Conservation (phyloP, 1,284 basidiomycete species). For the Golubevia sp. region DNA sequence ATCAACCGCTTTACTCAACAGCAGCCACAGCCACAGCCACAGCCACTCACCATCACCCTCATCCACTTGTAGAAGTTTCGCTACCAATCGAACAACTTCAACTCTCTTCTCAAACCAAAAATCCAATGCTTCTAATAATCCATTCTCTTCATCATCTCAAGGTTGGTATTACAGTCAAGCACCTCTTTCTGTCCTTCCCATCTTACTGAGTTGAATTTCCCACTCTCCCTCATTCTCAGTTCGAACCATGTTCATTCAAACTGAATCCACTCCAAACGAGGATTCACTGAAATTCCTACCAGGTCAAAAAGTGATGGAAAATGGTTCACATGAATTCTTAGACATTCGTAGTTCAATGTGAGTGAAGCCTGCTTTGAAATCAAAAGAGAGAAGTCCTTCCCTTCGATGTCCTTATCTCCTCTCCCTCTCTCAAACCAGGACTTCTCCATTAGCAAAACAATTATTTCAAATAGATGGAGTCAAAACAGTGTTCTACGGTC, state of each 20-base stretch:
- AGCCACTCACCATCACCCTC: no score
- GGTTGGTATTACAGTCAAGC: no score
- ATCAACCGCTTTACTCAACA: no score
- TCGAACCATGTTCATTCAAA: slow-evolving; percentile 94
- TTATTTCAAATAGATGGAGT: slow-evolving; percentile 93
- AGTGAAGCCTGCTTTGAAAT: neutral
- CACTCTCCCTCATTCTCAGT: no score
- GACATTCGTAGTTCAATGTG: slow-evolving; percentile 67
- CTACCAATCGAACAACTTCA: no score
- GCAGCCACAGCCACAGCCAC: no score
- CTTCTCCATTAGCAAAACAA: slow-evolving; percentile 86
- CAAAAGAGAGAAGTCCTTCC: neutral
- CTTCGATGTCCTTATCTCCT: slow-evolving; percentile 48
- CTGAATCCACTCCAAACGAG: slow-evolving; percentile 94
- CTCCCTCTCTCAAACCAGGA: slow-evolving; percentile 12
- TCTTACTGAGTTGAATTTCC: no score
- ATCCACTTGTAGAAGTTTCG: no score
- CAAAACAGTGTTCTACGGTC: slow-evolving; percentile 86
- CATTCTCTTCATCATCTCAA: no score
- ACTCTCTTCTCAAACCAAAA: no score
- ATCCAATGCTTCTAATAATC: no score
- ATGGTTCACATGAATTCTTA: slow-evolving; percentile 85
- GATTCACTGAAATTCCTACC: slow-evolving; percentile 98
- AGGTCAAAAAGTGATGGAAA: slow-evolving; percentile 82
- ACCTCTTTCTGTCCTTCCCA: no score